Percentiles rank a stretch among this genome's conserved stretches.
Conservation (phyloP, 768 basidiomycete species). For the Strobilomyces confusus region DNA sequence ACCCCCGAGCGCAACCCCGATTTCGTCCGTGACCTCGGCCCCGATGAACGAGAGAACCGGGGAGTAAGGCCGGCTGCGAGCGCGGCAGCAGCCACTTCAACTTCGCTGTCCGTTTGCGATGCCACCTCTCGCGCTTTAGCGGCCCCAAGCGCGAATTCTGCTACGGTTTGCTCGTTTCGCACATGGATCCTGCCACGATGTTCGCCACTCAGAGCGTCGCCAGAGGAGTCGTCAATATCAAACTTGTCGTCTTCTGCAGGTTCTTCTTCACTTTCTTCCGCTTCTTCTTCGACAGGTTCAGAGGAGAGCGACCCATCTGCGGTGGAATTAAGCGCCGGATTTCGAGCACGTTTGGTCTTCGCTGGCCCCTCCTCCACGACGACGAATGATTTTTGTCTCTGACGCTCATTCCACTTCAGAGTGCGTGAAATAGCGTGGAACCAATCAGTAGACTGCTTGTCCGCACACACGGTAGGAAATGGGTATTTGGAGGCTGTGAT, state of each 20-base stretch:
- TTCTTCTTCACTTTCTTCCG: constrained; percentile 36
- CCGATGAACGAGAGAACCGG: constrained; percentile 23
- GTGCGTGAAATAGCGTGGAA: constrained; percentile 96
- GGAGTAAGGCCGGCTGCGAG: constrained; percentile 30
- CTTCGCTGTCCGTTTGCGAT: constrained; percentile 26
- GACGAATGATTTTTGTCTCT: constrained; percentile 97
- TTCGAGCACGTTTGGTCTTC: constrained; percentile 34
- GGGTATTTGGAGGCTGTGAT: constrained; percentile 96
- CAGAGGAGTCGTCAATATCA: constrained; percentile 90
- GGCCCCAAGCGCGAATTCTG: constrained; percentile 15
- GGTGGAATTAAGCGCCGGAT: constrained; percentile 3
- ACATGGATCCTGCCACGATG: constrained; percentile 1
- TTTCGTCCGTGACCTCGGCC: constrained; percentile 33
- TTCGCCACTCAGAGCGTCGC: constrained; percentile 38
- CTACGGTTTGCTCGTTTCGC: constrained; percentile 13
- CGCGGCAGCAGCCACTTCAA: constrained; percentile 31
- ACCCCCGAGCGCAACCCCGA: constrained; percentile 52
- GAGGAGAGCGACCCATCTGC: constrained; percentile 12
- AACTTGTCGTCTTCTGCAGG: constrained; percentile 68
- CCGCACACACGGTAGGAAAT: constrained; percentile 97
- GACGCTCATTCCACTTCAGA: constrained; percentile 98
- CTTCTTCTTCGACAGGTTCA: constrained; percentile 38
- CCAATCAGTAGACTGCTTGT: constrained; percentile 98
- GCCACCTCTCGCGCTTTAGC: constrained; percentile 30
- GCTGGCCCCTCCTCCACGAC: constrained; percentile 86